Conservation (phyloP, 768 basidiomycete genomes). For the Daedaleopsis sinensis region DNA sequence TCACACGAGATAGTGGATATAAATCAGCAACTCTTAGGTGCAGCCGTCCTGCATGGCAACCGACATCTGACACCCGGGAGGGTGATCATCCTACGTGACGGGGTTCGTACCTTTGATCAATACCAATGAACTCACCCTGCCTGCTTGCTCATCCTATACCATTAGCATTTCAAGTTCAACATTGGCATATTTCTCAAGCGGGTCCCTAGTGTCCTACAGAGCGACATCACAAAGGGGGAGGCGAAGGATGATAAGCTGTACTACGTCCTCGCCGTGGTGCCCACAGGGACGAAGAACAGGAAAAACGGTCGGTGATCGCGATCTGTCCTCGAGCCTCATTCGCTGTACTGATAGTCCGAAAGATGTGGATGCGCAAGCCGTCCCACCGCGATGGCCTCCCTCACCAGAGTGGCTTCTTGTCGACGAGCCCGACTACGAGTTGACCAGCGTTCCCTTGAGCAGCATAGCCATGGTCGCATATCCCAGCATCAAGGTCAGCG, state of each 20-base stretch:
- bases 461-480: constrained; percentile 80
- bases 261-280: constrained; percentile 73
- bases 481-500: constrained; percentile 65
- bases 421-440: constrained; percentile 64
- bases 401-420: constrained; percentile 47
- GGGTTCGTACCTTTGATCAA: constrained; percentile 51
- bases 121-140: background rate
- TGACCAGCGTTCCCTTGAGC: constrained; percentile 62
- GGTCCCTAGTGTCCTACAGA: constrained; percentile 44
- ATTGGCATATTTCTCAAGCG: constrained; percentile 73
- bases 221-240: constrained; percentile 33
- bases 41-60: constrained; percentile 62
- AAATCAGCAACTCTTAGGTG: constrained; percentile 64
- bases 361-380: constrained; percentile 61
- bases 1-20: constrained; percentile 60
- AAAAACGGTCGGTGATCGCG: constrained; percentile 49
- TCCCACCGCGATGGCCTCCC: constrained; percentile 84
- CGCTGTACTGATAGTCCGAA: background rate
- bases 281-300: constrained; percentile 57
- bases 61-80: constrained; percentile 76
- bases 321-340: constrained; percentile 2
- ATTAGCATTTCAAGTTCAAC: constrained; percentile 75
- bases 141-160: constrained; percentile 4
- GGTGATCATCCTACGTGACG: constrained; percentile 81
- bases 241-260: constrained; percentile 51